Evolutionary conservation across 192 early-diverging fungal species (phyloP).

Genomic region (Gryganskiella cystojenkinii): DNA sequence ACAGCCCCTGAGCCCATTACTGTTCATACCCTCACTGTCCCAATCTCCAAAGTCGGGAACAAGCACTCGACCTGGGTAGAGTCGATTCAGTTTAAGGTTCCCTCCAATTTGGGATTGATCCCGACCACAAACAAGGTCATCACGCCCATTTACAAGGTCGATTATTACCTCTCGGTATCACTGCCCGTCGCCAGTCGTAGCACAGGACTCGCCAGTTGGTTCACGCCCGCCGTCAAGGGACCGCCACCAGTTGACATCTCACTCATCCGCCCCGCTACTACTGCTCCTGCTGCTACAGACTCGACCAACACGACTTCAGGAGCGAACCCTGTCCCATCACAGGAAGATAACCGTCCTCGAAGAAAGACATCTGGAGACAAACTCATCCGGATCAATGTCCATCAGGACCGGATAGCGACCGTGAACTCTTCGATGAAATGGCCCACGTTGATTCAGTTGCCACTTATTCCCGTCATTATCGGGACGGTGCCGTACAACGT

Average conservation of each 20-base stretch:
- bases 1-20: conserved; percentile 20
- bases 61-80: conserved; percentile 36
- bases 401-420: conserved; percentile 34
- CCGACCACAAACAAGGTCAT: conserved; percentile 48
- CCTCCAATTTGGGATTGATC: conserved; percentile 33
- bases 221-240: conserved; percentile 20
- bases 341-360: not conserved
- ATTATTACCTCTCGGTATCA: conserved; percentile 38
- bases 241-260: conserved; percentile 50
- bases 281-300: not conserved
- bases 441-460: conserved; percentile 43
- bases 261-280: conserved; percentile 13
- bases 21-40: conserved; percentile 26
- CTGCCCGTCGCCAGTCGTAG: conserved; percentile 30
- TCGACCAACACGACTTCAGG: not conserved
- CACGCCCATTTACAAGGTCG: conserved; percentile 43
- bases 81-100: conserved; percentile 26
- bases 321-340: conserved; percentile 1
- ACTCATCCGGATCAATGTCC: conserved; percentile 26
- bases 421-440: conserved; percentile 40
- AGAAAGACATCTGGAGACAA: conserved; percentile 37
- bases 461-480: conserved; percentile 34
- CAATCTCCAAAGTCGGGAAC: conserved; percentile 27
- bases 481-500: conserved; percentile 40
- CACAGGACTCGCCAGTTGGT: conserved; percentile 41